Evolutionary conservation across 148 eudicot species (phyloP).

Genomic region (Cornus florida): DNA sequence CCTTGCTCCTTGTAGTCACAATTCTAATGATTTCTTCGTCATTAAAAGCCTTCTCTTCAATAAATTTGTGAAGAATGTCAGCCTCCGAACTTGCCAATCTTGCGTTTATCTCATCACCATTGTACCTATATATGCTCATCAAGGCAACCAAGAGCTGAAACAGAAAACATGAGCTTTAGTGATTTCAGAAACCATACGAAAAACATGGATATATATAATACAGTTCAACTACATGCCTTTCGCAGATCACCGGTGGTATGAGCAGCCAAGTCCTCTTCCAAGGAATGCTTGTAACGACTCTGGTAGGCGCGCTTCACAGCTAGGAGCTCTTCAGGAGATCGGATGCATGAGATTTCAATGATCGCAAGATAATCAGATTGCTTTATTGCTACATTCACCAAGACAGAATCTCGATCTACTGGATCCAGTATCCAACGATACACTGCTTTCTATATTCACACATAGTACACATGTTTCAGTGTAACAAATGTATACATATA

Average conservation of each 20-base stretch:
- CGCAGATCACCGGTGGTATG: conserved; percentile 57
- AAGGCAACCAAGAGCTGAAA: conserved; percentile 68
- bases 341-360: conserved; percentile 56
- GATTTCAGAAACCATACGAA: background rate
- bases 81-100: conserved; percentile 69
- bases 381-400: conserved; percentile 60
- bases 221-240: conserved; percentile 34
- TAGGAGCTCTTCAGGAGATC: conserved; percentile 54
- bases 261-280: conserved; percentile 77
- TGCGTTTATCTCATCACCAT: conserved; percentile 47
- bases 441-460: conserved; percentile 56
- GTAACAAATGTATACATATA: too few species aligned
- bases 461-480: too few species aligned
- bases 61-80: conserved; percentile 45
- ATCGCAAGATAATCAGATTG: conserved; percentile 50
- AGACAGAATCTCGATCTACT: conserved; percentile 68
- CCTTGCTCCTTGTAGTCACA: conserved; percentile 77
- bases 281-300: conserved; percentile 47
- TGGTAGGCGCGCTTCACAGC: conserved; percentile 70
- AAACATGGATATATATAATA: too few species aligned
- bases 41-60: conserved; percentile 47
- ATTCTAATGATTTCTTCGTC: conserved; percentile 75
- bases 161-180: background rate
- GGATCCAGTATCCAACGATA: conserved; percentile 82
- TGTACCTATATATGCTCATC: conserved; percentile 67